Evolutionary conservation across 2,329 filamentous ascomycete species (phyloP).

Genomic region (Talaromyces sp.): DNA sequence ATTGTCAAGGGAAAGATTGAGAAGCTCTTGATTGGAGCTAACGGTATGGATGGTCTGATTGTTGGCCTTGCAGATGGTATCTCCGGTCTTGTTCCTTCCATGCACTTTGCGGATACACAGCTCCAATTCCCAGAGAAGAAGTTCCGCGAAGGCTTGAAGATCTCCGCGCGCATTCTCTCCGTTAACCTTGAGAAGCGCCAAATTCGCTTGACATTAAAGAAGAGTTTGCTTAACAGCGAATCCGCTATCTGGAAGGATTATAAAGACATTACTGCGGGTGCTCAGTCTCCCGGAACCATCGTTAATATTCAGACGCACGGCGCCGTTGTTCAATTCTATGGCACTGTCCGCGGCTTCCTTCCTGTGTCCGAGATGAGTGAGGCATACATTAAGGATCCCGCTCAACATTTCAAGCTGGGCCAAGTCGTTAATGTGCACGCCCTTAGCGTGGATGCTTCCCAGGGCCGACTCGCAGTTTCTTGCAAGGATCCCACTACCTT

Average conservation of each 20-base stretch:
- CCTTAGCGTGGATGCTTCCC: constrained; percentile 74
- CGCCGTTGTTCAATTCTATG: constrained; percentile 92
- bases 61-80: constrained; percentile 85
- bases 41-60: constrained; percentile 79
- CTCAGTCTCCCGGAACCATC: constrained; percentile 83
- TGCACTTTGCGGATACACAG: constrained; percentile 84
- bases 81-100: constrained; percentile 82
- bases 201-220: constrained; percentile 88
- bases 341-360: constrained; percentile 78
- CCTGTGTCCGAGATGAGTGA: constrained; percentile 98
- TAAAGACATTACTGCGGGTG: constrained; percentile 70
- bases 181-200: constrained; percentile 74
- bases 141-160: constrained; percentile 80
- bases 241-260: constrained; percentile 77
- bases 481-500: constrained; percentile 87
- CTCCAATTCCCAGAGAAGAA: constrained; percentile 95
- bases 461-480: constrained; percentile 77
- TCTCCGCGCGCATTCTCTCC: constrained; percentile 84
- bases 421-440: constrained; percentile 91
- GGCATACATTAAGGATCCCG: constrained; percentile 86
- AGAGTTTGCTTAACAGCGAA: constrained; percentile 89
- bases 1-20: constrained; percentile 82
- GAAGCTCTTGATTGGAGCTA: constrained; percentile 75
- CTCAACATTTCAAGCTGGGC: constrained; percentile 83
- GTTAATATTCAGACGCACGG: constrained; percentile 77